Evolutionary conservation across 192 early-diverging fungal species (phyloP), one percentile per base, ranked within the genome.

Genomic region (Spizellomyces punctatus): DNA sequence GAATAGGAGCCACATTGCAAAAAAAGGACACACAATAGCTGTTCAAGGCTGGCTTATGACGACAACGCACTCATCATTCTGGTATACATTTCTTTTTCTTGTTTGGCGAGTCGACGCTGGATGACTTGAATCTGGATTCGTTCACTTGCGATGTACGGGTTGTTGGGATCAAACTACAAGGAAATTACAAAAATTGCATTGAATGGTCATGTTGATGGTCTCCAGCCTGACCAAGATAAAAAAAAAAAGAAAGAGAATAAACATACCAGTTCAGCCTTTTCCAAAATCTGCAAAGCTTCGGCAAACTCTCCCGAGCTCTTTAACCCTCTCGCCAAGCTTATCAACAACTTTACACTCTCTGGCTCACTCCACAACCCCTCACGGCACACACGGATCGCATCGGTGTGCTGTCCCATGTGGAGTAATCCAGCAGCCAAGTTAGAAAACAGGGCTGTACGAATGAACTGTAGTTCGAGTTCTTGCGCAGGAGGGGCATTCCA

Each of bases 61-160:
- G 27, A 36, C 27, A 36, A 36, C 1, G 27, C 27, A 36, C 27
- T 36, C 27, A 36, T 36, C 73, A 82, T 69, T 8, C 68, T 65
- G 43, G 66, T 65, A 58, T 73, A 78, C 58, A 82, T 73, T 76
- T 81, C 70, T 70, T 78, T 74, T 59, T 80, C 77, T 71, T 73
- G 76, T 41, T 61, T 46, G n/a, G 76, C 74, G 48, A 55, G 58
- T 45, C 56, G 57, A 46, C 67, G 10, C 12, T 74, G 63, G 8
- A n/a, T 19, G 58, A 57, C 58, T 50, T n/a, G 58, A 4, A 83
- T 22, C 46, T 54, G 63, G 10, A 46, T 58, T 10, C 76, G 46
- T 66, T 78, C 78, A 10, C 10, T 8, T 0, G 16, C 44, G 42
- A 78, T 64, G 6, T 56, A 70, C 12, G 22, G 10, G 66, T 81